Evolutionary conservation across 1,139 yeast species (phyloP).

Genomic region (Suhomyces guaymorum): DNA sequence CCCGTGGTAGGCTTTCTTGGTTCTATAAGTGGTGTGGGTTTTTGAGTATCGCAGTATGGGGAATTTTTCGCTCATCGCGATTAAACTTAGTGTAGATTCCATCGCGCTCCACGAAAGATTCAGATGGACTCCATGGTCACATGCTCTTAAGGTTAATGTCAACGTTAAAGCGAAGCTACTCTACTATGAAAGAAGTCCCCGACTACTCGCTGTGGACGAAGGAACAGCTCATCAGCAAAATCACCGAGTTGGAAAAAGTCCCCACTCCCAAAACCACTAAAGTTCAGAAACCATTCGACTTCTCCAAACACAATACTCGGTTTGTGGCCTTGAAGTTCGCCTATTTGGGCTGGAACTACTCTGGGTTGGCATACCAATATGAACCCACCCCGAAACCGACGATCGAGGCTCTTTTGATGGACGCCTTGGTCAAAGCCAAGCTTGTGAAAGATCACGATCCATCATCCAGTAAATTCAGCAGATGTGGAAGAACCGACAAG

Average conservation of each 20-base stretch:
- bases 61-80: no score
- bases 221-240: conserved; percentile 50
- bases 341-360: conserved; percentile 90
- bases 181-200: conserved; percentile 10
- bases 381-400: conserved; percentile 81
- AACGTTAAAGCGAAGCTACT: conserved; percentile 14
- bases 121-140: not conserved
- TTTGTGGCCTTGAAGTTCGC: conserved; percentile 81
- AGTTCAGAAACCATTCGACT: conserved; percentile 59
- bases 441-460: conserved; percentile 65
- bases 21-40: no score
- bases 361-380: conserved; percentile 82
- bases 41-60: no score
- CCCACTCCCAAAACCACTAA: conserved; percentile 15
- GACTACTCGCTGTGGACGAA: conserved; percentile 53
- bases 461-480: conserved; percentile 66
- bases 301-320: conserved; percentile 63
- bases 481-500: conserved; percentile 96
- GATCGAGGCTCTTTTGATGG: conserved; percentile 73
- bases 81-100: no score
- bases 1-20: no score
- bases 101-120: no score
- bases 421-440: conserved; percentile 68
- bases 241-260: conserved; percentile 47
- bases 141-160: conserved; percentile 8